Base-by-base conservation (phyloP, 2,329 filamentous ascomycete species). In the Aspergillus fischeri region DNA sequence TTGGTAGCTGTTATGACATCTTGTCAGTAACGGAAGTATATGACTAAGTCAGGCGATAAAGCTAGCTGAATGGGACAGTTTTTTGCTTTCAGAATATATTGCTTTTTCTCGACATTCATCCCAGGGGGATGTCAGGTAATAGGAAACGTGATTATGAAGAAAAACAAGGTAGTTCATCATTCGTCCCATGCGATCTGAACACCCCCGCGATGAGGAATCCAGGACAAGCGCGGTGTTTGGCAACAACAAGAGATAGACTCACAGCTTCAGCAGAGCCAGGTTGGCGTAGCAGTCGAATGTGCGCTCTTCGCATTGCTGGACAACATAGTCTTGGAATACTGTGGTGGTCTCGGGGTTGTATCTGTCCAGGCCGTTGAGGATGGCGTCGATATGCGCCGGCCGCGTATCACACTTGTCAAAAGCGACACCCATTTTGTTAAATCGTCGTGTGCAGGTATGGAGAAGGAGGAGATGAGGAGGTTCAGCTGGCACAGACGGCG, bases 281-380 rank as follows among this genome's bases (percentile, higher is more conserved):
- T 97, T 99, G 70, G 94, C 92, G 78, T 97, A 97, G 82, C 89
- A 91, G 79, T 99, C 94, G 78, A 91, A 92, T 68, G 89, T 92
- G 79, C 92, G 89, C 77, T 90, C 87, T 78, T 97, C 93, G 82
- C 94, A 99, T 80, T 99, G 94, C 77, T 92, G 87, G 72, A 85
- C 84, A 62, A 99, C 88, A 78, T 99, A 99, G 75, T 91, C 89
- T 83, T 99, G 93, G 77, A 99, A 94, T 65, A 90, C 84, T 61
- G 86, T 85, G 51, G 95, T 96, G 52, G 94, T 96, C 81, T 99
- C 94, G 45, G 94, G 94, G 78, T 99, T 99, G 82, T 99, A 99
- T 72, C 94, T 86, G 79, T 99, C 94, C 63, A 99, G 90, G 68
- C 94, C 93, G 79, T 93, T 96, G 73, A 99, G 91, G 73, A 99